A percentile compares a stretch with the other conserved stretches of the same genome.
phyloP scores from a whole-genome alignment of 1,139 yeast genomes.

The Geotrichum carabidarum region DNA sequence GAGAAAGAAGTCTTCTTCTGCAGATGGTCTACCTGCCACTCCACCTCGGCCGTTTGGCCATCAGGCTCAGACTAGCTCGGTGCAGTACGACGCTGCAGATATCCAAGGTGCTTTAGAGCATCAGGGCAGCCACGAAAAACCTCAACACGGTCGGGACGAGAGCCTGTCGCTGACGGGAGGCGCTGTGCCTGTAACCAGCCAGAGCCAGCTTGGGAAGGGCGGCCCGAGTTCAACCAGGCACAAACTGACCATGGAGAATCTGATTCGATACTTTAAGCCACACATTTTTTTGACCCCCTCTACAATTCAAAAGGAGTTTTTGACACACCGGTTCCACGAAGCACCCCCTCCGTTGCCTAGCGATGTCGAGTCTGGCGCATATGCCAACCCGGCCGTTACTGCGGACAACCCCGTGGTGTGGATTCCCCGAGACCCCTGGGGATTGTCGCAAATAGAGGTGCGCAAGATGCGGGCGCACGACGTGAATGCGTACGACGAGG shows the following conservation, averaged over 20 bases:
- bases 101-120: background rate
- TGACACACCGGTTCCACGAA: slow-evolving; percentile 45
- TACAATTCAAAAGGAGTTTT: slow-evolving; percentile 28
- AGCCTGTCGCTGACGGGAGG: slow-evolving; percentile 12
- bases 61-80: no score
- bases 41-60: no score
- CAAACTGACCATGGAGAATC: background rate
- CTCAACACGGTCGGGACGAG: slow-evolving; percentile 6
- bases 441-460: slow-evolving; percentile 61
- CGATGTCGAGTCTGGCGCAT: slow-evolving; percentile 50
- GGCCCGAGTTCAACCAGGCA: background rate
- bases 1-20: slow-evolving; percentile 18
- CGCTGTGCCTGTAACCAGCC: slow-evolving; percentile 10
- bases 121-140: background rate
- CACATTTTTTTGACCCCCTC: slow-evolving; percentile 49
- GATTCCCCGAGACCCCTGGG: slow-evolving; percentile 84
- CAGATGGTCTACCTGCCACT: background rate
- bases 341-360: slow-evolving; percentile 31
- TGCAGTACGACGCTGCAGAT: no score
- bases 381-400: slow-evolving; percentile 65
- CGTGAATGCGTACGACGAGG: slow-evolving; percentile 58
- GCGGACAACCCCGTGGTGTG: slow-evolving; percentile 69
- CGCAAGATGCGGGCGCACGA: slow-evolving; percentile 39
- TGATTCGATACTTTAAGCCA: slow-evolving; percentile 45
- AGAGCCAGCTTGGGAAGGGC: slow-evolving; percentile 13